Percentiles rank a stretch among this genome's conserved stretches.
Conservation (phyloP, 768 basidiomycete genomes). For the Coprinopsis marcescibilis region DNA sequence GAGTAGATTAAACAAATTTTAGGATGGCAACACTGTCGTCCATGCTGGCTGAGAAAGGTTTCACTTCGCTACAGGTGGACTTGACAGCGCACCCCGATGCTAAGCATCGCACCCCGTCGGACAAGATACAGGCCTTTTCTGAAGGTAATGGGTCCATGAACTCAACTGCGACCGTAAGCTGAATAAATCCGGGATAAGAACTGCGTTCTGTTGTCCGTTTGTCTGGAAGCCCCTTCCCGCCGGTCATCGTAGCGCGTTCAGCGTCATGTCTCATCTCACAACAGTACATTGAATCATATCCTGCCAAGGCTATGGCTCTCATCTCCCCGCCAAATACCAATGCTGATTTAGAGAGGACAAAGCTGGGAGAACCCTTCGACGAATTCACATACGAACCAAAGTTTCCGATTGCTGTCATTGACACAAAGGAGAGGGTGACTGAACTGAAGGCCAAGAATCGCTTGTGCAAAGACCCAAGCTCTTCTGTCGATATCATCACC, state of each 20-base stretch:
- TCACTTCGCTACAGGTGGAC: slow-evolving; percentile 42
- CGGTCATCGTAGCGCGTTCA: slow-evolving; percentile 48
- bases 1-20: slow-evolving; percentile 2
- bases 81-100: slow-evolving; percentile 21
- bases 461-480: slow-evolving; percentile 28
- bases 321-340: slow-evolving; percentile 49
- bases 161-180: background rate
- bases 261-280: slow-evolving; percentile 53
- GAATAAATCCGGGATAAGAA: slow-evolving; percentile 24
- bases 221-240: slow-evolving; percentile 47
- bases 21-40: slow-evolving; percentile 33
- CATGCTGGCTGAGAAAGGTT: slow-evolving; percentile 42
- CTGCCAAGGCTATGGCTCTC: slow-evolving; percentile 57
- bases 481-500: slow-evolving; percentile 31
- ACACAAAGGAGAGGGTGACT: slow-evolving; percentile 26
- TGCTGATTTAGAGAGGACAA: slow-evolving; percentile 22
- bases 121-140: slow-evolving; percentile 33
- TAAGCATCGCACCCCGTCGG: slow-evolving; percentile 10
- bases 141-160: slow-evolving; percentile 29
- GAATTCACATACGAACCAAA: slow-evolving; percentile 59
- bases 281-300: slow-evolving; percentile 63
- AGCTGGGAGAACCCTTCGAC: slow-evolving; percentile 30
- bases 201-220: slow-evolving; percentile 36
- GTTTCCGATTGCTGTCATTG: slow-evolving; percentile 56
- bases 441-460: slow-evolving; percentile 32